Conservation (phyloP, 2,329 filamentous ascomycete genomes). For the Botrytis paeoniae region DNA sequence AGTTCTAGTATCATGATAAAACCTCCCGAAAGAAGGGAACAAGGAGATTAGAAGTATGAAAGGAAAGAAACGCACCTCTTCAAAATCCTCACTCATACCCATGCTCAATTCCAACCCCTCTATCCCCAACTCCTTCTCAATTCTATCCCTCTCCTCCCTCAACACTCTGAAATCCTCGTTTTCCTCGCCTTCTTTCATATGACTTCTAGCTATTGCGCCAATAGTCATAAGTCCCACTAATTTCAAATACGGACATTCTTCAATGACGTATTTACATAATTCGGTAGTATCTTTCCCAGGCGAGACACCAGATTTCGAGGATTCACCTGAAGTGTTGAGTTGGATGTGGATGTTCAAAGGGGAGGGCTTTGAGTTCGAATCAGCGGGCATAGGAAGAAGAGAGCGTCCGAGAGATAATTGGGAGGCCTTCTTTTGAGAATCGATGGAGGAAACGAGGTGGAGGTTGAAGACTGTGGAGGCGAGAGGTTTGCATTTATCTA, state of each 20-base stretch:
- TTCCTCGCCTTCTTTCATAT: constrained; percentile 65
- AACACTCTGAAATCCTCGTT: constrained; percentile 85
- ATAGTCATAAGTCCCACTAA: constrained; percentile 94
- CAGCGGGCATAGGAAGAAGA: constrained; percentile 44
- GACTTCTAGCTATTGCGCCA: constrained; percentile 84
- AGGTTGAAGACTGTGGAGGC: constrained; percentile 82
- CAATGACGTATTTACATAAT: constrained; percentile 67
- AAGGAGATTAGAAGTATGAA: no score
- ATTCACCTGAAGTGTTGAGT: constrained; percentile 91
- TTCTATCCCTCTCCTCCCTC: constrained; percentile 65
- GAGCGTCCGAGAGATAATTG: constrained; percentile 74
- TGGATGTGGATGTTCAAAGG: constrained; percentile 71
- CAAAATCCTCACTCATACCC: constrained; percentile 47
- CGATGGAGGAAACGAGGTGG: constrained; percentile 88
- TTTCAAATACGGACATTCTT: constrained; percentile 68
- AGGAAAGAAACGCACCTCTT: constrained; percentile 33
- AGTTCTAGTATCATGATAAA: constrained; percentile 63
- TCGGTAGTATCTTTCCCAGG: constrained; percentile 60
- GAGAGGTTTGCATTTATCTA: constrained; percentile 85
- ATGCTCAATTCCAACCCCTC: constrained; percentile 28
- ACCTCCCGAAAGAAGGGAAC: not conserved
- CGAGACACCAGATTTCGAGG: constrained; percentile 75
- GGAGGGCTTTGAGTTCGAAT: constrained; percentile 36
- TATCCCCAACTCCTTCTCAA: constrained; percentile 60
- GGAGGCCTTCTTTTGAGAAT: constrained; percentile 81